Base-by-base conservation (phyloP, 352 stramenopile genomes). In the Globisporangium yorkense region DNA sequence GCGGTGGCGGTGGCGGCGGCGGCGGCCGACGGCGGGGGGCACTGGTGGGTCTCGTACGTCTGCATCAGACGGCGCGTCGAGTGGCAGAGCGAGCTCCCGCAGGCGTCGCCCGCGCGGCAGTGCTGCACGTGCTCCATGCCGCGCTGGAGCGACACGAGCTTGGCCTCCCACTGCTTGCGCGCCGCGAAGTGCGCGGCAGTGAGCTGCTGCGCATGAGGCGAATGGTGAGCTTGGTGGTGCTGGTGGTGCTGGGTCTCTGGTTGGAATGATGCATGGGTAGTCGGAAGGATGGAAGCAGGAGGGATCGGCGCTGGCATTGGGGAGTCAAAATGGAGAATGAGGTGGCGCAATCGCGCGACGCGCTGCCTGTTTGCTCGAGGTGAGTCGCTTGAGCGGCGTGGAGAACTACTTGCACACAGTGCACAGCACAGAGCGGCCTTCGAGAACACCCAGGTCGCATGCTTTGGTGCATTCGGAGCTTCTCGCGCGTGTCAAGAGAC, bases 51-150 rank as follows among this genome's bases (percentile, higher is more conserved):
- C 59, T 66, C 64, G 60, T 84, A 85, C 53, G 75, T 87, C 52
- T 72, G 72, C 69, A 90, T 77, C 57, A 90, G 65, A 16, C 77
- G 74, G 35, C 70, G 67, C 20, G 80, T 90, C 50, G 80, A 83
- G 65, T 88, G 79, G 66, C 77, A 90, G 50, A 90, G 76, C 60
- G 80, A 78, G 50, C 77, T 86, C 51, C 74, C 70, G 60, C 80
- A 90, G 24, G 76, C 72, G 56, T 83, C 71, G 29, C 74, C 72
- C 1, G 63, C 63, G 55, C 55, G 57, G 67, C 80, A 90, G 33
- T 70, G 51, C 67, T 77, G 65, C 33, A 90, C 74, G 58, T 90
- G 80, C 52, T 80, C 72, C 59, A 90, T 67, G 35, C 80, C 80
- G 46, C 78, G 74, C 68, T 80, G 74, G 53, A 90, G 79, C 16